A percentile compares a stretch with the other conserved stretches of the same genome.
Evolutionary conservation across 192 early-diverging fungal genomes (phyloP).

Genomic region (Backusella luteola): DNA sequence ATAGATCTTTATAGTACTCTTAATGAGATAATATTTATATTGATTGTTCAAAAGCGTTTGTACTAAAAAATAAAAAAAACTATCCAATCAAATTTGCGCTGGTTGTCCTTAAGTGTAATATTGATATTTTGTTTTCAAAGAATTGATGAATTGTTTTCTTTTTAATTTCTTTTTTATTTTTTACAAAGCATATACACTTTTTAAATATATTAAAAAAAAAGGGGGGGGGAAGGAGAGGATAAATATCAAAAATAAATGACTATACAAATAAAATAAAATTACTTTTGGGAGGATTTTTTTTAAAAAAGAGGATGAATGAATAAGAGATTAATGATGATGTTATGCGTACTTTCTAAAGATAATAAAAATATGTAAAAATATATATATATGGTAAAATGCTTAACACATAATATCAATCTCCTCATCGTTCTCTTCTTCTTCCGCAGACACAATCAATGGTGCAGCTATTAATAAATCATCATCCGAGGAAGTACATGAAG

Average conservation of each 20-base stretch:
- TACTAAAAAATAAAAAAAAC: no score
- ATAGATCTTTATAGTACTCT: no score
- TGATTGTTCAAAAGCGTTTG: no score
- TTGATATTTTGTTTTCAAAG: not conserved
- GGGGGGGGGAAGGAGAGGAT: not conserved
- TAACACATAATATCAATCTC: constrained; percentile 43
- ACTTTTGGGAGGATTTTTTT: not conserved
- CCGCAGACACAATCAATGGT: not conserved
- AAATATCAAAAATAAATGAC: constrained; percentile 7
- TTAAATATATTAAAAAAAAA: constrained; percentile 10
- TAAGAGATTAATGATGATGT: constrained; percentile 2
- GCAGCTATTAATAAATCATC: not conserved
- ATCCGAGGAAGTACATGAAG: not conserved
- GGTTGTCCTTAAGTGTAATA: no score
- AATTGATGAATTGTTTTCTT: not conserved
- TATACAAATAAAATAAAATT: not conserved
- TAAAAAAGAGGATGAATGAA: not conserved
- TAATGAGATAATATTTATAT: no score
- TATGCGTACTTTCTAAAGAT: not conserved
- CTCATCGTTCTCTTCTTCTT: constrained; percentile 21
- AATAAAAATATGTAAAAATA: constrained; percentile 9
- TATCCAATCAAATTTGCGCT: no score
- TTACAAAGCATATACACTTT: not conserved
- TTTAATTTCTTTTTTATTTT: not conserved
- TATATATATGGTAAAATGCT: not conserved